phyloP scores from a whole-genome alignment of 176 grass and related monocot genomes.

The Lolium rigidum region DNA sequence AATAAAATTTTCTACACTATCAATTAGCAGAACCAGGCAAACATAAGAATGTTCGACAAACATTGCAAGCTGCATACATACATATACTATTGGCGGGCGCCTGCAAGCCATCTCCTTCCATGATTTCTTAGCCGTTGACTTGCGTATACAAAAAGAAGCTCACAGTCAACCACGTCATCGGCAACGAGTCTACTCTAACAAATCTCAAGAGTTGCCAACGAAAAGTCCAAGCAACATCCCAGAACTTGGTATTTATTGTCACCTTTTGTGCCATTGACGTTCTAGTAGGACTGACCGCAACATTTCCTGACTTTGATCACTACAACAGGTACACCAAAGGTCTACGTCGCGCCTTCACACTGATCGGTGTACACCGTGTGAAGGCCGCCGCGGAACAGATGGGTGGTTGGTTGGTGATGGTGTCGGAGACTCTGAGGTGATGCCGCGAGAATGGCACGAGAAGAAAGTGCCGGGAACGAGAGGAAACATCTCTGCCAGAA shows the following conservation, averaged over 20 bases:
- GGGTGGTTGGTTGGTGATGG: not conserved
- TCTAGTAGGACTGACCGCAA: not conserved
- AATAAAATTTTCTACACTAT: no score
- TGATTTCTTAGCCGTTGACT: no score
- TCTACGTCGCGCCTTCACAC: slow-evolving; percentile 44
- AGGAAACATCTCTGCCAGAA: not conserved
- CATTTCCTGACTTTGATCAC: not conserved
- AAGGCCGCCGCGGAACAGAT: slow-evolving; percentile 31
- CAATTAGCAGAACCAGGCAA: not conserved
- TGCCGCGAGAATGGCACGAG: not conserved
- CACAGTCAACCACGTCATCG: not conserved
- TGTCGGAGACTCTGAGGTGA: not conserved
- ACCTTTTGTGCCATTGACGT: not conserved
- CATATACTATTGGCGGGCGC: no score
- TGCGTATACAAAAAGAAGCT: no score
- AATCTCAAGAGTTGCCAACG: not conserved
- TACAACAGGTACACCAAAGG: not conserved
- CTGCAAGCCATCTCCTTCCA: no score
- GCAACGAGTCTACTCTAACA: not conserved
- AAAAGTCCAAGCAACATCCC: not conserved
- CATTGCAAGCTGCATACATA: not conserved
- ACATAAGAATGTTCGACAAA: not conserved
- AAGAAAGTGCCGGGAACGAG: not conserved
- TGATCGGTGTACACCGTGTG: not conserved
- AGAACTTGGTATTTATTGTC: not conserved